Evolutionary conservation across 768 basidiomycete genomes (phyloP), one percentile per base, ranked within the genome.

Genomic region (Nidula microcarpa): DNA sequence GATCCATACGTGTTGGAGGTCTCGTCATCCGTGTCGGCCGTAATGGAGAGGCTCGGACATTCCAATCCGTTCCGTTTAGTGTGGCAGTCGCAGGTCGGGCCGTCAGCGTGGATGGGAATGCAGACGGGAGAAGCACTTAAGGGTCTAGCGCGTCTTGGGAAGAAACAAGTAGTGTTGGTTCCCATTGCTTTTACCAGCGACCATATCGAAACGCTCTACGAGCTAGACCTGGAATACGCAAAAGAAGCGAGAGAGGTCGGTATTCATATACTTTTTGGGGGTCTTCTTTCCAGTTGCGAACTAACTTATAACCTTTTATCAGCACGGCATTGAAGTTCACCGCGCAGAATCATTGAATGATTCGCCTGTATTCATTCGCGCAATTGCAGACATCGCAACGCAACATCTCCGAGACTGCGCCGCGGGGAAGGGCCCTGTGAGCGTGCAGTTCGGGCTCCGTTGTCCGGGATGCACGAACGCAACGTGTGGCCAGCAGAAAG

Each of bases 121-220:
- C 94, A 98, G 69, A 99, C 97, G 1, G 77, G 82, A 14, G 94
- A 92, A 50, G 91, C 94, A 44, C 73, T 99, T 65, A 93, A 97
- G 76, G 91, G 90, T 14, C 77, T 91, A 43, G 87, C 88, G 49
- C 80, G 86, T 14, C 72, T 91, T 39, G 89, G 88, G 33, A 81
- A 78, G 66, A 91, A 90, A 67, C 82, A 85, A 56, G 85, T 79
- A 3, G 78, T 98, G 52, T 74, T 98, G 37, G 84, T 99, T 6
- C 97, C 97, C 0, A 94, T 99, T 56, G 97, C 97, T 23, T 99
- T 99, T 74, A 99, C 97, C 11, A 94, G 89, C 67, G 97, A 99
- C 71, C 97, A 99, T 67, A 98, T 99, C 63, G 97, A 99, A 76
- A 99, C 97, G 18, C 76, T 99, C 48, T 98, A 91, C 62, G 97